A percentile compares a stretch with the other conserved stretches of the same genome.
Evolutionary conservation across 2,329 filamentous ascomycete genomes (phyloP).

Genomic region (Gremmenia infestans): DNA sequence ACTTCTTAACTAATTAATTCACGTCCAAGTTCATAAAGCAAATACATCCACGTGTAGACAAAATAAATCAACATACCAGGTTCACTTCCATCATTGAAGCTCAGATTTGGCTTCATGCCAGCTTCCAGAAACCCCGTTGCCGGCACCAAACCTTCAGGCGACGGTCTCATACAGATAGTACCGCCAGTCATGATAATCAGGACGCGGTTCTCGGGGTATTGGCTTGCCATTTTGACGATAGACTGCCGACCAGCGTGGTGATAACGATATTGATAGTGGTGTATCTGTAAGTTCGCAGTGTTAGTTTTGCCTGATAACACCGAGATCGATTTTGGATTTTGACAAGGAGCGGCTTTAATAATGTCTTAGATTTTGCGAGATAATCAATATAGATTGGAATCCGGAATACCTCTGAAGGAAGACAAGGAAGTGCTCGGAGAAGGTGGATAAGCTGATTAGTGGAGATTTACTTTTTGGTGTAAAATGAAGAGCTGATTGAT

Average conservation of each 20-base stretch:
- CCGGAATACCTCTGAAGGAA: no score
- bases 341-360: no score
- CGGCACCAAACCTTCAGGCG: slow-evolving; percentile 61
- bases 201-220: slow-evolving; percentile 53
- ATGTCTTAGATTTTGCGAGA: no score
- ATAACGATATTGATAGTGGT: not conserved
- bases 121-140: slow-evolving; percentile 55
- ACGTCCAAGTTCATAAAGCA: no score
- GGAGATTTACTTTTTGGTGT: no score
- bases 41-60: no score
- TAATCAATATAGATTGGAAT: no score
- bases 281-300: not conserved
- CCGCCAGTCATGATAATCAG: slow-evolving; percentile 63
- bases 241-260: not conserved
- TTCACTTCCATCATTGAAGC: slow-evolving; percentile 63
- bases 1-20: no score
- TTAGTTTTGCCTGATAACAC: not conserved
- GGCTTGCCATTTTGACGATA: slow-evolving; percentile 17
- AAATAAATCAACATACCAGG: slow-evolving; percentile 33
- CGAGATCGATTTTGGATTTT: not conserved
- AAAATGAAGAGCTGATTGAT: no score
- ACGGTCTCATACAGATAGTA: slow-evolving; percentile 66
- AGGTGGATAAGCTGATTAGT: no score
- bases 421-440: no score
- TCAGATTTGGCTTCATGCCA: slow-evolving; percentile 58